Percentiles rank a stretch among this genome's conserved stretches.
Conservation (phyloP, 306 rosid species). For the Prunus mongolica region DNA sequence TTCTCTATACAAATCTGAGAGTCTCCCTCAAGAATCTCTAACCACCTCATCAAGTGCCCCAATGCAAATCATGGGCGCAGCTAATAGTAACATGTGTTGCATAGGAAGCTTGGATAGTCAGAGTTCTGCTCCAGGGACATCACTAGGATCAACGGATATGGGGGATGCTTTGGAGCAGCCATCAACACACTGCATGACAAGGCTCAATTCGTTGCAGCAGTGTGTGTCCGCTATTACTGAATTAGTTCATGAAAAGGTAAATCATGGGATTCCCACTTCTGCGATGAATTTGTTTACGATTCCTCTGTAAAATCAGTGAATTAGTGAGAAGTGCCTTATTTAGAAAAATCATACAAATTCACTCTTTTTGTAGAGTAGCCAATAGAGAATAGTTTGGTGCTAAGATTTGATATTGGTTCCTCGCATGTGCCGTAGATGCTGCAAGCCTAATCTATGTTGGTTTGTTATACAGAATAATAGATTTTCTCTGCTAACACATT, state of each 20-base stretch:
- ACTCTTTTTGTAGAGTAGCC: not conserved
- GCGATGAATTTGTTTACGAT: not conserved
- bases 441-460: not conserved
- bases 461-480: not conserved
- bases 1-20: constrained; percentile 50
- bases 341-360: not conserved
- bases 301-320: not conserved
- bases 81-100: constrained; percentile 42
- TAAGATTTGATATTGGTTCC: not conserved
- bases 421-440: not conserved
- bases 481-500: not conserved
- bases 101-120: constrained; percentile 87
- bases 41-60: constrained; percentile 63
- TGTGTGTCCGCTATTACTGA: constrained; percentile 76
- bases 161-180: constrained; percentile 75
- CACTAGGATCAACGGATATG: constrained; percentile 74
- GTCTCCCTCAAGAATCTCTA: constrained; percentile 45
- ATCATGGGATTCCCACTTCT: constrained; percentile 11
- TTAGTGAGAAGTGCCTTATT: not conserved
- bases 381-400: not conserved
- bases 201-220: constrained; percentile 78
- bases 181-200: constrained; percentile 67
- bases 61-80: constrained; percentile 63
- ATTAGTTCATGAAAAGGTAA: constrained; percentile 79
- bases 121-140: constrained; percentile 85